These are phyloP conservation scores for Proliferodiscus dingleyae DNA, from an alignment of 2,329 filamentous ascomycete genomes.

Conservation along the genomic window DNA sequence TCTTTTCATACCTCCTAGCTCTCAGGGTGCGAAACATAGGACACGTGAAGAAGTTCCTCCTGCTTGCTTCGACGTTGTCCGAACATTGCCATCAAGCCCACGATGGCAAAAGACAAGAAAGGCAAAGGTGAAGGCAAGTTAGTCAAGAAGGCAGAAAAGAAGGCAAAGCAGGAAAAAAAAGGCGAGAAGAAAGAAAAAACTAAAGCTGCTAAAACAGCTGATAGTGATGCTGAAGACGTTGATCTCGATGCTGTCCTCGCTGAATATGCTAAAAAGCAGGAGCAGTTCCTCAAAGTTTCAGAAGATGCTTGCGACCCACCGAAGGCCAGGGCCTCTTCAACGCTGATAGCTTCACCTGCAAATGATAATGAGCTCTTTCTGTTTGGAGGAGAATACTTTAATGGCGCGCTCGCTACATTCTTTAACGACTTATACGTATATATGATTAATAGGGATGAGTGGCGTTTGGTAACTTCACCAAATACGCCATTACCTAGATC, in stretches of 20 bases:
- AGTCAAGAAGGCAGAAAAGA: slow-evolving; percentile 56
- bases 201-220: slow-evolving; percentile 65
- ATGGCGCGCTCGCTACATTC: slow-evolving; percentile 76
- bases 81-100: background rate
- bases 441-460: slow-evolving; percentile 80
- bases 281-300: slow-evolving; percentile 89
- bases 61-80: too few relatives aligned
- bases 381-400: slow-evolving; percentile 94
- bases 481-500: slow-evolving; percentile 88
- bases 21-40: too few relatives aligned
- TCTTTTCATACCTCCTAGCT: background rate
- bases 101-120: slow-evolving; percentile 51
- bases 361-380: slow-evolving; percentile 85
- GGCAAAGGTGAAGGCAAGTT: slow-evolving; percentile 43
- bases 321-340: slow-evolving; percentile 71
- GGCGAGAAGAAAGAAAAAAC: slow-evolving; percentile 77
- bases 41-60: too few relatives aligned
- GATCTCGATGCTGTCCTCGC: slow-evolving; percentile 91
- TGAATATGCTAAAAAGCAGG: slow-evolving; percentile 88
- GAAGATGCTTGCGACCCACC: slow-evolving; percentile 73
- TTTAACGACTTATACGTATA: slow-evolving; percentile 64
- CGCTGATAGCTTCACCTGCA: slow-evolving; percentile 77
- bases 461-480: slow-evolving; percentile 83
- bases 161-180: slow-evolving; percentile 80
- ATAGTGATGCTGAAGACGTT: slow-evolving; percentile 86